phyloP scores from a whole-genome alignment of 148 eudicot species.

The Agrostemma githago region DNA sequence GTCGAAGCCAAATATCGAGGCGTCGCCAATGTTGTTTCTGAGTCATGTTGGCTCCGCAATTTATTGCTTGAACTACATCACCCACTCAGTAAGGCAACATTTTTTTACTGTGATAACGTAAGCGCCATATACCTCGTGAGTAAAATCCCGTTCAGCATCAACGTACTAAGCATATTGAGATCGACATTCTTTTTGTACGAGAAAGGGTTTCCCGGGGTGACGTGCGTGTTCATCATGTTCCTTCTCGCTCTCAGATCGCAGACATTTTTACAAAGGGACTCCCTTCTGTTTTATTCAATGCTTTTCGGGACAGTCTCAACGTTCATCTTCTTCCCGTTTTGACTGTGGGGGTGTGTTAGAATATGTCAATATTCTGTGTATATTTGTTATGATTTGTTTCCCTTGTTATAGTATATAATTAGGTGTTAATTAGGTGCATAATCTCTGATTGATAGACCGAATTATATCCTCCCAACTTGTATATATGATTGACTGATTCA shows the following conservation, averaged over 20 bases:
- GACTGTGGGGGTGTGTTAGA: too few species aligned
- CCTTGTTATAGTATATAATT: background rate
- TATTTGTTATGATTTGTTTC: constrained; percentile 3
- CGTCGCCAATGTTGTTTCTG: too few species aligned
- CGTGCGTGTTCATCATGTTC: too few species aligned
- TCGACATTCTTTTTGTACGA: too few species aligned
- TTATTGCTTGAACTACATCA: background rate
- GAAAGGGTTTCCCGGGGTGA: too few species aligned
- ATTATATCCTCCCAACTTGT: background rate
- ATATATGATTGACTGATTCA: background rate
- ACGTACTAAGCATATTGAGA: too few species aligned
- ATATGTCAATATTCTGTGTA: background rate
- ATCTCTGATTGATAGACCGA: background rate
- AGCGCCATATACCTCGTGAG: background rate
- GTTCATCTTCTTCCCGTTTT: too few species aligned
- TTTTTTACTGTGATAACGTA: background rate
- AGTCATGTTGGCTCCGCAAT: too few species aligned
- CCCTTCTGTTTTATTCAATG: background rate
- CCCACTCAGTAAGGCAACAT: background rate
- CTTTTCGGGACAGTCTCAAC: background rate
- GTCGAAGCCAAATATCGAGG: too few species aligned
- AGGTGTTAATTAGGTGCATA: constrained; percentile 4
- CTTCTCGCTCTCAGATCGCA: background rate
- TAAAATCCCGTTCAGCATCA: background rate
- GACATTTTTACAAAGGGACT: constrained; percentile 4